Conservation (phyloP, 2,329 filamentous ascomycete species). For the Ciborinia camelliae region DNA sequence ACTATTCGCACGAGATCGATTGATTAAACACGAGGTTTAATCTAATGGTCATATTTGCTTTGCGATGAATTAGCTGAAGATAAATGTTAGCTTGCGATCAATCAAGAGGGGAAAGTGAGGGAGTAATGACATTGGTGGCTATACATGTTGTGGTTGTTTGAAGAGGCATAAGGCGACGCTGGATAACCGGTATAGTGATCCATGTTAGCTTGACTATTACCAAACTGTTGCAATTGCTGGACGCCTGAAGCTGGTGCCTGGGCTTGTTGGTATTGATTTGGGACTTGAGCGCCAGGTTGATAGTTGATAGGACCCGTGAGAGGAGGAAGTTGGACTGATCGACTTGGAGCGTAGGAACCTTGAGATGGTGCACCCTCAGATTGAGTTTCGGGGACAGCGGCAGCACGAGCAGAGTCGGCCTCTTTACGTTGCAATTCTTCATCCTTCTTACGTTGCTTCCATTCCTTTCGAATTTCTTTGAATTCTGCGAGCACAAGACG, state of each 20-base stretch:
- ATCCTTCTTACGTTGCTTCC: conserved; percentile 99
- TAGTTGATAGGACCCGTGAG: conserved; percentile 56
- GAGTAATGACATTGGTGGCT: conserved; percentile 50
- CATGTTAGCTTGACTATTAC: conserved; percentile 33
- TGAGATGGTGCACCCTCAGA: conserved; percentile 50
- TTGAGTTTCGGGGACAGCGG: conserved; percentile 52
- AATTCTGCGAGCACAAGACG: conserved; percentile 58
- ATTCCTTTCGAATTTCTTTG: conserved; percentile 98
- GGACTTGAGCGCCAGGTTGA: conserved; percentile 54
- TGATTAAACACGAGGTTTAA: conserved; percentile 19
- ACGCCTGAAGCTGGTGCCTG: conserved; percentile 50
- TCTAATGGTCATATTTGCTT: conserved; percentile 39
- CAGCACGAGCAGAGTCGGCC: conserved; percentile 72
- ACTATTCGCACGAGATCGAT: conserved; percentile 20
- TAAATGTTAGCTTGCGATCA: conserved; percentile 29
- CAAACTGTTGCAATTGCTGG: conserved; percentile 56
- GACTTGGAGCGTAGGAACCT: conserved; percentile 46
- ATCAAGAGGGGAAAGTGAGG: conserved; percentile 24
- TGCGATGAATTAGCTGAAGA: conserved; percentile 34
- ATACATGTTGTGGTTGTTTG: conserved; percentile 56
- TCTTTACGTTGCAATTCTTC: conserved; percentile 87
- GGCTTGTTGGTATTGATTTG: conserved; percentile 28
- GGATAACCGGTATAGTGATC: conserved; percentile 52
- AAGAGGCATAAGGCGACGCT: conserved; percentile 53
- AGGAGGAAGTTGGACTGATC: conserved; percentile 67